phyloP scores from a whole-genome alignment of 2,329 filamentous ascomycete genomes.

The Drechslerella coelobrocha region DNA sequence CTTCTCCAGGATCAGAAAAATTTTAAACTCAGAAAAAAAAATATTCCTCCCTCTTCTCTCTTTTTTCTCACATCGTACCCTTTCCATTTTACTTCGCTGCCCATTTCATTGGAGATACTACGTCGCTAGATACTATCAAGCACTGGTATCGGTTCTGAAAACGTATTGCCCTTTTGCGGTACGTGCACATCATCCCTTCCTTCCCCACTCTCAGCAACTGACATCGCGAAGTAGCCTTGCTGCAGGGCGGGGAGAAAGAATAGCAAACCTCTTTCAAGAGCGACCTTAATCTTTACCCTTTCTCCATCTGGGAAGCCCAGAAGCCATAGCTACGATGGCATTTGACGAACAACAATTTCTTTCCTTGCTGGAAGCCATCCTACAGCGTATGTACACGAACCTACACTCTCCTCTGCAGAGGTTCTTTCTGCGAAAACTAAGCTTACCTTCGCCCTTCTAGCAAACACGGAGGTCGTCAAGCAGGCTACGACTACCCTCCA shows the following conservation, averaged over 20 bases:
- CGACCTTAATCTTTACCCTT: too few species aligned
- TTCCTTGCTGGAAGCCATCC: slow-evolving; percentile 39
- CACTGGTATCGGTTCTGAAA: slow-evolving; percentile 37
- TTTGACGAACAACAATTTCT: slow-evolving; percentile 46
- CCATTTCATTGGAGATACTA: slow-evolving; percentile 27
- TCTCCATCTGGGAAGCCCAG: too few species aligned
- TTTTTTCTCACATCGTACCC: slow-evolving; percentile 5
- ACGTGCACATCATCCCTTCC: slow-evolving; percentile 50
- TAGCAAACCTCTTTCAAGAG: slow-evolving; percentile 23
- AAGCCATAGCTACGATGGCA: slow-evolving; percentile 45
- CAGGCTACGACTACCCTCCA: slow-evolving; percentile 86
- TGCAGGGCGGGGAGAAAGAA: not conserved
- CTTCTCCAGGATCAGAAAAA: slow-evolving; percentile 42
- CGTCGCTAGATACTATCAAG: slow-evolving; percentile 43
- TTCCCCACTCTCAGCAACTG: slow-evolving; percentile 19
- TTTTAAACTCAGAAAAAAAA: slow-evolving; percentile 27
- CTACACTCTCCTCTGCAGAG: too few species aligned
- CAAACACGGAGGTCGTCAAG: slow-evolving; percentile 88
- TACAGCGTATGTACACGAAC: slow-evolving; percentile 34
- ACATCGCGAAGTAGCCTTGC: not conserved
- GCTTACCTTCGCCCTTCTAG: slow-evolving; percentile 61
- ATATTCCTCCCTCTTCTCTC: slow-evolving; percentile 19
- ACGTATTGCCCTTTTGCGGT: slow-evolving; percentile 56
- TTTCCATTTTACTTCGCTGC: slow-evolving; percentile 22
- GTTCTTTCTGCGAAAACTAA: slow-evolving; percentile 18